Percentiles rank a stretch among this genome's conserved stretches.
phyloP scores from a whole-genome alignment of 352 stramenopile species.

The Phytophthora colocasiae region DNA sequence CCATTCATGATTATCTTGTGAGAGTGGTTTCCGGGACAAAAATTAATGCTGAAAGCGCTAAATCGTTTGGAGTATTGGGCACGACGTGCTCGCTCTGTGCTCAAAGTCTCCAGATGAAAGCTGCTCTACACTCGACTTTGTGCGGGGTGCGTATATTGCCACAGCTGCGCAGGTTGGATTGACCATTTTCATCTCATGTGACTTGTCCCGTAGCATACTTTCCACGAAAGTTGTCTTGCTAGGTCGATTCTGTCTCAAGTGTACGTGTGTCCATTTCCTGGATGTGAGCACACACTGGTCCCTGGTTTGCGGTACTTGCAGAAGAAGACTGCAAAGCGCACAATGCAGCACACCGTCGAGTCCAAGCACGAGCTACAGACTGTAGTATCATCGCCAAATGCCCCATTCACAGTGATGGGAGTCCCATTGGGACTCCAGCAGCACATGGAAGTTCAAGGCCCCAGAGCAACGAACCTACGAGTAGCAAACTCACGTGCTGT shows the following conservation, averaged over 20 bases:
- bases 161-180: too few species aligned
- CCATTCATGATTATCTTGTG: constrained; percentile 83
- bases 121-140: constrained; percentile 51
- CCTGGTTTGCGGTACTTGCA: constrained; percentile 59
- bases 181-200: too few species aligned
- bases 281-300: constrained; percentile 62
- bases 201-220: constrained; percentile 57
- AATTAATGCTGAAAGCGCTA: constrained; percentile 52
- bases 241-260: constrained; percentile 71
- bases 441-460: constrained; percentile 2
- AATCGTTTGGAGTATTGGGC: constrained; percentile 50
- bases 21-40: constrained; percentile 53
- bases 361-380: constrained; percentile 1
- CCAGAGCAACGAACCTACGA: background rate
- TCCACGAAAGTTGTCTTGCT: constrained; percentile 80
- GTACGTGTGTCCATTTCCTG: constrained; percentile 60
- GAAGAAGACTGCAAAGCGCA: constrained; percentile 21
- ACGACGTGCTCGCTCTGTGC: constrained; percentile 58
- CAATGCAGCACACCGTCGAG: constrained; percentile 4
- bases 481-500: background rate
- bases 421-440: constrained; percentile 38
- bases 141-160: constrained; percentile 55
- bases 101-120: constrained; percentile 70
- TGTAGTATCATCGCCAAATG: constrained; percentile 2
- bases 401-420: constrained; percentile 25